Evolutionary conservation across 2,329 filamentous ascomycete species (phyloP).

Genomic region (Sporothrix protearum): DNA sequence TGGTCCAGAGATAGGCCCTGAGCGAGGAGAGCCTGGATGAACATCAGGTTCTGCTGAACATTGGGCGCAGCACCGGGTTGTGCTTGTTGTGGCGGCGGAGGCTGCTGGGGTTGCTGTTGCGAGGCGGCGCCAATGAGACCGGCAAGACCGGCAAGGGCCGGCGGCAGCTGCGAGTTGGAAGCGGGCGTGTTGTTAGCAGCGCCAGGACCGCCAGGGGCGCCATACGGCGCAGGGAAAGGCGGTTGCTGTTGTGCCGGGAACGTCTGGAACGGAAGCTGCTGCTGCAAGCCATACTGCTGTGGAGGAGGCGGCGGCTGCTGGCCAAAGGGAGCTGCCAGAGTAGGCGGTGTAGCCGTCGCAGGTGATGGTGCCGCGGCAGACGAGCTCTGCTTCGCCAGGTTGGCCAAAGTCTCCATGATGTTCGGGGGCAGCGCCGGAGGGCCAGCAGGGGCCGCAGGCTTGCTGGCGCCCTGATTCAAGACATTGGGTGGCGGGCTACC

Average conservation of each 20-base stretch:
- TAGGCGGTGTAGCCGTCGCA: conserved; percentile 22
- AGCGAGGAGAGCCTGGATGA: conserved; percentile 71
- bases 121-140: conserved; percentile 20
- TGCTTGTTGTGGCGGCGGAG: neutral
- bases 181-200: conserved; percentile 28
- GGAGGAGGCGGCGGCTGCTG: conserved; percentile 35
- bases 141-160: conserved; percentile 21
- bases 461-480: conserved; percentile 34
- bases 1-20: conserved; percentile 76
- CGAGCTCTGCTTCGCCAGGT: conserved; percentile 72
- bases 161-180: conserved; percentile 23
- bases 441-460: conserved; percentile 39
- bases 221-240: conserved; percentile 30
- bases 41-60: conserved; percentile 66
- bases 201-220: conserved; percentile 36
- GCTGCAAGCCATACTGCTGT: conserved; percentile 41
- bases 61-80: conserved; percentile 37
- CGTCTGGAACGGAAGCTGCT: conserved; percentile 39
- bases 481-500: conserved; percentile 55
- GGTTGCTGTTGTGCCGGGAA: conserved; percentile 35
- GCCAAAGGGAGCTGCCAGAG: conserved; percentile 16
- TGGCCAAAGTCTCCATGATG: conserved; percentile 75
- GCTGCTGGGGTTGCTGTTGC: conserved; percentile 36
- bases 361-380: conserved; percentile 45
- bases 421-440: conserved; percentile 46